Evolutionary conservation across 495 filamentous ascomycete species (phyloP), one percentile per base, ranked within the genome.

Genomic region (Astrocystis sublimbata): DNA sequence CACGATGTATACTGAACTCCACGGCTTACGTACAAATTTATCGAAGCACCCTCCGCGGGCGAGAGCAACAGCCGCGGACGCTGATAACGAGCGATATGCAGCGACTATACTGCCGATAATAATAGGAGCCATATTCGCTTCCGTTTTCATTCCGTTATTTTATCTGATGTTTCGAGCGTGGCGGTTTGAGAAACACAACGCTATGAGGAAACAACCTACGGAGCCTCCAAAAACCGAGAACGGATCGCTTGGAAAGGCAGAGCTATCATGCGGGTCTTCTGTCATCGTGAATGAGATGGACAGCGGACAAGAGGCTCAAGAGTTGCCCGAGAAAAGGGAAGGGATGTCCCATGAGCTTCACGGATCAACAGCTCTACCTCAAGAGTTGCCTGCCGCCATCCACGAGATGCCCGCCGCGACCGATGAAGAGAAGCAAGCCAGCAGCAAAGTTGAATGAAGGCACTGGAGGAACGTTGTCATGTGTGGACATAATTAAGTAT

Each of bases 271-370:
- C 28, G 33, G 10, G 2, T 6, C 33, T 41, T 54, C 35, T 9
- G 33, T 54, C 10, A 28, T 41, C 0, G 40, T 54, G 2, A 9
- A 28, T 6, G 51, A 54, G 51, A 54, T 54, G 33, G 33, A 41
- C 5, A 54, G 15, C 6, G 5, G 5, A 17, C 19, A 23, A 6
- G 21, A 26, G 12, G 9, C 17, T 28, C 51, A 41, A 12, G 51
- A 54, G n/a, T 13, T 54, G 5, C 35, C 51, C 7, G 35, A 40
- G 21, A 54, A 2, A 21, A 40, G 40, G 30, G 51, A 54, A 0
- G 51, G 51, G 4, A 26, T 54, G 13, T 40, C 51, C 26, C 51
- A 54, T 40, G 51, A 54, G 33, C 12, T 54, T 12, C 51, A 3
- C 4, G 51, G 33, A 6, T 31, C 51, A 4, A 54, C 7, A 9